These are phyloP conservation scores for Amaranthus hypochondriacus DNA, from an alignment of 148 eudicot species.

Conservation along the genomic window DNA sequence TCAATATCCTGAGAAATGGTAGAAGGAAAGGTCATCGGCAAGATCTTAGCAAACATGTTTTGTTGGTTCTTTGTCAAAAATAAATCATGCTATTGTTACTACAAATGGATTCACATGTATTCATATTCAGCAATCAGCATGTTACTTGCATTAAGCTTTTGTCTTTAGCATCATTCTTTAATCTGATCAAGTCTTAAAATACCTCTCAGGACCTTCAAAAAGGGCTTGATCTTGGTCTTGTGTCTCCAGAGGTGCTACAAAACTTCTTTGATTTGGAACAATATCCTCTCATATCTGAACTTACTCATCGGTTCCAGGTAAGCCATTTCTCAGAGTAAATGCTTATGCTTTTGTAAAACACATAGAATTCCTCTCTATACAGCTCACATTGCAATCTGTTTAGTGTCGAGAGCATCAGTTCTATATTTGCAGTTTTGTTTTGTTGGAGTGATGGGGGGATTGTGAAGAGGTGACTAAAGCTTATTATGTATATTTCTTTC, in stretches of 20 bases:
- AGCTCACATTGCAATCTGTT: not conserved
- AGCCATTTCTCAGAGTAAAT: slow-evolving; percentile 5
- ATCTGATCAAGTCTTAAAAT: slow-evolving; percentile 12
- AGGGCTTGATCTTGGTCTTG: slow-evolving; percentile 96
- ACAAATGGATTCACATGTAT: not conserved
- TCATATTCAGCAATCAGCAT: not conserved
- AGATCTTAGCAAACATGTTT: not conserved
- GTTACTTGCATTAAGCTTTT: not conserved
- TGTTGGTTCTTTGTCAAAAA: not conserved
- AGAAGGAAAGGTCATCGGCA: not conserved
- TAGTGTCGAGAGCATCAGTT: not conserved
- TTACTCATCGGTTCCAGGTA: slow-evolving; percentile 88
- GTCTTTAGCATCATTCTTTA: slow-evolving; percentile 1
- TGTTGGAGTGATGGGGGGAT: not conserved
- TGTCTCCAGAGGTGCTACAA: slow-evolving; percentile 92
- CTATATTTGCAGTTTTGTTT: not conserved
- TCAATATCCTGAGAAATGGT: not conserved
- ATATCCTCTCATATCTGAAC: slow-evolving; percentile 79
- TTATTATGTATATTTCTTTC: slow-evolving; percentile 17
- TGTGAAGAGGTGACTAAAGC: slow-evolving; percentile 5
- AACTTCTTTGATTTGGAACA: slow-evolving; percentile 95
- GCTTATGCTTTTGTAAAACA: not conserved
- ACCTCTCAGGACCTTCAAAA: slow-evolving; percentile 75
- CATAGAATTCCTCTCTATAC: not conserved
- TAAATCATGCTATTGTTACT: not conserved